Evolutionary conservation across 169 alveolate species (phyloP), one percentile per base, ranked within the genome.

Genomic region (Eimeria sp.): DNA sequence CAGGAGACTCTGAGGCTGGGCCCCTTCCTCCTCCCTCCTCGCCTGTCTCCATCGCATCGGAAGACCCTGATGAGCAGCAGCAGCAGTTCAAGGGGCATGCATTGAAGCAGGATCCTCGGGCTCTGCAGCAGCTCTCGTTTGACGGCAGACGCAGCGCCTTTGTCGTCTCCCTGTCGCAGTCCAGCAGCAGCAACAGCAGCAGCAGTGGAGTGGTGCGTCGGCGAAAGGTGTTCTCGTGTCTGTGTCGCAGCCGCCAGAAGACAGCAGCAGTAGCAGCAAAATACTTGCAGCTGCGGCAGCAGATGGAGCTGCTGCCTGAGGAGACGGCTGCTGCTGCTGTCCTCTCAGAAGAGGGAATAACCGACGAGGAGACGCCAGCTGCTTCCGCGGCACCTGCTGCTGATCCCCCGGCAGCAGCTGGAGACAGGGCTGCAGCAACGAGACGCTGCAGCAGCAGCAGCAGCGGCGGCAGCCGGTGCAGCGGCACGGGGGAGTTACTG

Each of bases 91-190:
- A 40, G 84, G 89, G 89, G 89, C 89, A 61, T 54, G 61, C 89
- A 40, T 78, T 78, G 89, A 43, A 14, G 65, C 43, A 65, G 89
- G 30, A 16, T 49, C 84, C 84, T 4, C 18, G 89, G 89, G 30
- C 30, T 57, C 89, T 78, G 89, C 67, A 78, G 89, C 57, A 78
- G 34, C 22, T 78, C 49, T 61, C 89, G 7, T 78, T 78, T 47
- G 89, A 78, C 22, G 89, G 89, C 1, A 78, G 63, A 20, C 89
- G 89, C 89, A 78, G 89, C 89, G 89, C 89, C 89, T 78, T 78
- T 22, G 67, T 78, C 9, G 89, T 78, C 40, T 43, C 84, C 16
- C 84, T 73, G 16, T 43, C n/a, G 51, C 45, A 73, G 22, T 27
- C 84, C 84, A 65, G 57, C 75, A 65, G 75, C 84, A 9, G 84